Evolutionary conservation across 768 basidiomycete genomes (phyloP), one percentile per base, ranked within the genome.

Genomic region (Amanita pallidorosea): DNA sequence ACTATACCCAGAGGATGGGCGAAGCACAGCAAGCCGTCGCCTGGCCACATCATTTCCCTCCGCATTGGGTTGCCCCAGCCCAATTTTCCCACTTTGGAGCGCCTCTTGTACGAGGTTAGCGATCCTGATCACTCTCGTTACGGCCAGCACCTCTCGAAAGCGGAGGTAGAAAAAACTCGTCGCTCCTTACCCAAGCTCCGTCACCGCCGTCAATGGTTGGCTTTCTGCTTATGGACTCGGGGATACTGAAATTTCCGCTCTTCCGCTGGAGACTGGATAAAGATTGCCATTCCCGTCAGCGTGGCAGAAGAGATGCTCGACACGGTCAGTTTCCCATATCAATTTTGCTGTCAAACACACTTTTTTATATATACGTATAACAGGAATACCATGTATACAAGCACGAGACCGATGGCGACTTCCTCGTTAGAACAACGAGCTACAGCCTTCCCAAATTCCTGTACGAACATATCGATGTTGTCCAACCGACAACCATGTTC

Each of bases 401-500:
- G 27, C 75, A 83, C 56, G 57, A 60, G 3, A 60, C 61, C 13
- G 73, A 65, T 34, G 79, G 74, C 0, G 74, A 76, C 43, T 67
- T 67, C 20, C 61, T 83, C 31, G 69, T 85, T 38, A 74, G 85
- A 56, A 82, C 85, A 2, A 78, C 77, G 3, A 69, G 69, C 52
- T 87, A 83, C 63, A 81, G 77, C 53, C 70, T 87, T 15, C 85
- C 85, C 0, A 67, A 66, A 25, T 55, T 71, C 45, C 55, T 86
- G 25, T 74, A 81, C 54, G 67, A 69, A 1, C 82, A 86, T 57
- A 60, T 86, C 47, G 81, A 85, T 44, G 64, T 85, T 29, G 66
- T 87, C 29, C 80, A 83, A 51, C 85, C 85, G 0, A 85, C 85
- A 0, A 86, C 82, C 1, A 72, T 77, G 61, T 88, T 86, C 54